These are phyloP conservation scores for Prototheca cutis DNA, from an alignment of 163 green algal genomes.

Conservation along the genomic window DNA sequence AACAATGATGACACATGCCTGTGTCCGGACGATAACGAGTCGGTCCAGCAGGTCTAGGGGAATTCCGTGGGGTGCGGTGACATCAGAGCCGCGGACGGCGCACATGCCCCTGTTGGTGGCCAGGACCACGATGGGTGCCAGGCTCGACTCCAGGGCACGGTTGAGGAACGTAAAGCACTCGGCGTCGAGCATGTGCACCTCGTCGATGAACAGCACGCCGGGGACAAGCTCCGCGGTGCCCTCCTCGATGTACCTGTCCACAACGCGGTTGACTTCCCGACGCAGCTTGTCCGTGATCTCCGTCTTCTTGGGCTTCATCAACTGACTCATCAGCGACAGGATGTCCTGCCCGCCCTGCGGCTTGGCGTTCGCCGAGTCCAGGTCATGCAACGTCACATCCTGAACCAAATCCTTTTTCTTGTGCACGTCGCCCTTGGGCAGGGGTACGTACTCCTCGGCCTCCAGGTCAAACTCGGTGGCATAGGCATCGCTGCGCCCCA, in stretches of 20 bases:
- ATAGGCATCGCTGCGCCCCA: slow-evolving; percentile 92
- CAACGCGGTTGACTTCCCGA: slow-evolving; percentile 89
- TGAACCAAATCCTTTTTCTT: slow-evolving; percentile 95
- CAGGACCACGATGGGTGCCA: slow-evolving; percentile 96
- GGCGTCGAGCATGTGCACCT: slow-evolving; percentile 98
- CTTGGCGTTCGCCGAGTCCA: slow-evolving; percentile 90
- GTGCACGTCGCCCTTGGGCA: slow-evolving; percentile 98
- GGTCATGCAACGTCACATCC: slow-evolving; percentile 97
- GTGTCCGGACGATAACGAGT: slow-evolving; percentile 95
- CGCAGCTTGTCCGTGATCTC: slow-evolving; percentile 97
- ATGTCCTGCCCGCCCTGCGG: slow-evolving; percentile 82
- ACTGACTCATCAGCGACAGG: slow-evolving; percentile 83
- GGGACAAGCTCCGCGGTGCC: slow-evolving; percentile 92
- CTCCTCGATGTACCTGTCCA: slow-evolving; percentile 96
- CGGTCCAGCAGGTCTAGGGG: slow-evolving; percentile 96
- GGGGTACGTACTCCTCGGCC: slow-evolving; percentile 96
- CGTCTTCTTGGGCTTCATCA: slow-evolving; percentile 95
- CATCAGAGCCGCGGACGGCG: slow-evolving; percentile 81
- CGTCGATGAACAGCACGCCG: slow-evolving; percentile 24
- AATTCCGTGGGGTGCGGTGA: slow-evolving; percentile 84
- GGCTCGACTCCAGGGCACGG: slow-evolving; percentile 78
- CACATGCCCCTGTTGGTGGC: slow-evolving; percentile 95
- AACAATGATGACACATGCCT: too few relatives aligned
- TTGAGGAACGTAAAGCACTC: slow-evolving; percentile 99
- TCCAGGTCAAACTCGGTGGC: slow-evolving; percentile 97